phyloP scores from a whole-genome alignment of 2,329 filamentous ascomycete species.

The Rhynchosporium agropyri region DNA sequence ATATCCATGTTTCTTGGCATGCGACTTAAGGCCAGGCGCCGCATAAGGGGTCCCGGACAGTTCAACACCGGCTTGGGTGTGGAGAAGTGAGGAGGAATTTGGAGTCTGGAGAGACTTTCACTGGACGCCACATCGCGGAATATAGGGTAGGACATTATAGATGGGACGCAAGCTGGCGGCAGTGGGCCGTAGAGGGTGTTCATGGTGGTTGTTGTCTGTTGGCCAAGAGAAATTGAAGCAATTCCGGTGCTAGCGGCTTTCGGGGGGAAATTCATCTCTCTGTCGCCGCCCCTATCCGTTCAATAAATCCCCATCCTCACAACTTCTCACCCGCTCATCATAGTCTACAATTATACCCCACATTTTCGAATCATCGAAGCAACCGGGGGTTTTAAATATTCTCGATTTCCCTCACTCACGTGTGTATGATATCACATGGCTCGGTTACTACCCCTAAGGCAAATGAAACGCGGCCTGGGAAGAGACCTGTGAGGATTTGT shows the following conservation, averaged over 20 bases:
- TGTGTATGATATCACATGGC: not conserved
- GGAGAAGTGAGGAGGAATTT: not conserved
- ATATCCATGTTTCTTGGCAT: not conserved
- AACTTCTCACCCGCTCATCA: not conserved
- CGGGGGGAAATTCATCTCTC: not conserved
- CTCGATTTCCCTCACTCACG: not conserved
- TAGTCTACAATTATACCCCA: not conserved
- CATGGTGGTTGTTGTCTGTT: not conserved
- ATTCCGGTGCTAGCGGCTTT: slow-evolving; percentile 10
- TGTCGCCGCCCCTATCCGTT: not conserved
- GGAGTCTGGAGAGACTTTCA: not conserved
- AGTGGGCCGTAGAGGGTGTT: not conserved
- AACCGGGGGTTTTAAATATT: not conserved
- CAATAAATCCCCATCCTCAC: not conserved
- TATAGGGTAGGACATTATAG: not conserved
- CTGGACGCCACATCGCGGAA: slow-evolving; percentile 3
- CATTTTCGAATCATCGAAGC: not conserved
- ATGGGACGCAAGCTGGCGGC: not conserved
- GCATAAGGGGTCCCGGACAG: slow-evolving; percentile 2
- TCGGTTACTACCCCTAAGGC: not conserved
- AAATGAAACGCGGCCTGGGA: not conserved
- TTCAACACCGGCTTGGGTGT: not conserved
- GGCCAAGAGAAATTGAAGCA: not conserved
- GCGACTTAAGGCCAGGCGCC: not conserved
- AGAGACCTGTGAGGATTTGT: slow-evolving; percentile 6